A percentile compares a stretch with the other conserved stretches of the same genome.
phyloP scores from a whole-genome alignment of 2,329 filamentous ascomycete genomes.

The Gaeumannomyces tritici region DNA sequence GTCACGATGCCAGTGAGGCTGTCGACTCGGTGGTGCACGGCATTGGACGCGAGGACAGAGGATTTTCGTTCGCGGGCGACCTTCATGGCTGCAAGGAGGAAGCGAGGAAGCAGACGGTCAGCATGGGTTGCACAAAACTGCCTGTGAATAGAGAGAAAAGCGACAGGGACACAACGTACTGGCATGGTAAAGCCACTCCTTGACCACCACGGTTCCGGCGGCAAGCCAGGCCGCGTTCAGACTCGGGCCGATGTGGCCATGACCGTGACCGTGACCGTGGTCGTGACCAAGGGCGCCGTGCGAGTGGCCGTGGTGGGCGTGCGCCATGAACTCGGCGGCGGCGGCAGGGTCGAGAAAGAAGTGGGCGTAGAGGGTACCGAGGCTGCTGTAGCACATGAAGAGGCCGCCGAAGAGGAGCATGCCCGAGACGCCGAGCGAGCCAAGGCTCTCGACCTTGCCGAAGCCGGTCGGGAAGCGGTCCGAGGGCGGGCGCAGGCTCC shows the following conservation, averaged over 20 bases:
- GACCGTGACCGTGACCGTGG: slow-evolving; percentile 50
- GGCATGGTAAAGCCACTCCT: slow-evolving; percentile 94
- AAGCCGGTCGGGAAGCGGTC: slow-evolving; percentile 82
- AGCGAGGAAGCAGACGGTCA: neutral
- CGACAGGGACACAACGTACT: slow-evolving; percentile 52
- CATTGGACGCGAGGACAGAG: slow-evolving; percentile 90
- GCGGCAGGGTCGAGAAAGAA: slow-evolving; percentile 56
- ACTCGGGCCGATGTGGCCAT: slow-evolving; percentile 66
- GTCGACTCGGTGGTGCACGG: slow-evolving; percentile 92
- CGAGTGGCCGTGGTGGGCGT: slow-evolving; percentile 37
- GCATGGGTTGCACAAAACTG: neutral
- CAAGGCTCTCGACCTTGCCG: slow-evolving; percentile 95
- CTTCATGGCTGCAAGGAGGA: slow-evolving; percentile 54
- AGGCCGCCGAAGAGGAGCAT: slow-evolving; percentile 82
- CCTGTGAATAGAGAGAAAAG: slow-evolving; percentile 13
- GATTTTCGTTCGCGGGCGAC: slow-evolving; percentile 90
- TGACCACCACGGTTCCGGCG: slow-evolving; percentile 78
- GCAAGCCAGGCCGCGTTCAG: slow-evolving; percentile 94
- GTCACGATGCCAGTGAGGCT: slow-evolving; percentile 93
- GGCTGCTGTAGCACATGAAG: slow-evolving; percentile 80
- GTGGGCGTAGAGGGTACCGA: slow-evolving; percentile 60
- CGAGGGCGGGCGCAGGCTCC: slow-evolving; percentile 78
- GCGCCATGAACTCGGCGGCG: slow-evolving; percentile 40
- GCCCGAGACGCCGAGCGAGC: slow-evolving; percentile 84
- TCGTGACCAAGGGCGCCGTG: slow-evolving; percentile 53